Evolutionary conservation across 371 early-diverging fungal genomes (phyloP).

Genomic region (Mortierella sp.): DNA sequence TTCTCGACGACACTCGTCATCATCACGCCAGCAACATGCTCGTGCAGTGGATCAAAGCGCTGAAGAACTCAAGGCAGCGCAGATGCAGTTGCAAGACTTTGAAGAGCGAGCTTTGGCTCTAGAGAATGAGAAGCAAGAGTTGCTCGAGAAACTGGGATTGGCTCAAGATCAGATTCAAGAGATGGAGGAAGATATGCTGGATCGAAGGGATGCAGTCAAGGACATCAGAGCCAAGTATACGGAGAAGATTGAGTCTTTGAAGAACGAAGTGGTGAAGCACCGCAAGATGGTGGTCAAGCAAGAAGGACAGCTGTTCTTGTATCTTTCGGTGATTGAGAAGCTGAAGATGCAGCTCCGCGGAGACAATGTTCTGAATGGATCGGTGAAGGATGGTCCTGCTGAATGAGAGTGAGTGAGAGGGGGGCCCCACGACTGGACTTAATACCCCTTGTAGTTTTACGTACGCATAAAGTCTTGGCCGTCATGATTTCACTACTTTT

Average conservation of each 20-base stretch:
- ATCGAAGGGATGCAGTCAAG: slow-evolving; percentile 28
- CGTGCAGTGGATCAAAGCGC: background rate
- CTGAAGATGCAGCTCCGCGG: slow-evolving; percentile 23
- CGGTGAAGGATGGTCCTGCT: background rate
- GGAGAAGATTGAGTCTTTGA: slow-evolving; percentile 9
- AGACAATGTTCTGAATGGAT: background rate
- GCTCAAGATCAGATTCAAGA: slow-evolving; percentile 12
- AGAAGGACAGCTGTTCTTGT: slow-evolving; percentile 34
- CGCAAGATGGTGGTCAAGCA: slow-evolving; percentile 29
- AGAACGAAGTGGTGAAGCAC: slow-evolving; percentile 8
- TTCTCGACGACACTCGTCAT: background rate
- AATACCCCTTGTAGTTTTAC: no score
- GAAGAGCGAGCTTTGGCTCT: slow-evolving; percentile 7
- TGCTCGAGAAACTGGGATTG: slow-evolving; percentile 10
- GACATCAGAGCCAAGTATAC: slow-evolving; percentile 19
- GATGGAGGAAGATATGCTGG: slow-evolving; percentile 25
- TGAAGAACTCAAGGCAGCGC: slow-evolving; percentile 1
- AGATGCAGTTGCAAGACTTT: slow-evolving; percentile 9
- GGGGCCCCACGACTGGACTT: no score
- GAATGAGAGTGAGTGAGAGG: no score
- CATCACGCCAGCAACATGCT: background rate
- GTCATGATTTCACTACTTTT: no score
- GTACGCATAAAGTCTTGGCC: no score
- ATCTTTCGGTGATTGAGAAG: slow-evolving; percentile 40
- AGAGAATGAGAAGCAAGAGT: slow-evolving; percentile 19